Base-by-base conservation (phyloP, 768 basidiomycete species). In the Plicaturopsis crispa region DNA sequence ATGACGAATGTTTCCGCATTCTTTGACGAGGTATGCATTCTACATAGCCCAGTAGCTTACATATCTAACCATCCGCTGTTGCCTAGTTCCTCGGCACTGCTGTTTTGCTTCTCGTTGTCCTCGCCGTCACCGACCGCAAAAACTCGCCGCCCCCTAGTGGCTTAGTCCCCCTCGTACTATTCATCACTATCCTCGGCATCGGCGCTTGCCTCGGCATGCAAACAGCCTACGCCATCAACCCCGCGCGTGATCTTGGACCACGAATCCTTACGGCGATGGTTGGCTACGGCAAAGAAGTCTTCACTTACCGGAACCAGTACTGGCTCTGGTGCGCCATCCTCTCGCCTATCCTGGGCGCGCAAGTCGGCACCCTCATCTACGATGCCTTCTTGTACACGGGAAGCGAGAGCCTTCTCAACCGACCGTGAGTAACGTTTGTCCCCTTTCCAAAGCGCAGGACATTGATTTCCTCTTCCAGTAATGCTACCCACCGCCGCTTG, bases 261-360 rank as follows among this genome's bases (percentile, higher is more conserved):
- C 68, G 82, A 6, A 47, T 84, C 23, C 54, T 83, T 51, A 82
- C 79, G 1, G 69, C 80, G 4, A 81, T 84, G 75, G 80, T 69
- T 5, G 83, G 82, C n/a, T 85, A 82, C 47, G 81, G 81, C 16
- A 57, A 55, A 50, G 63, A 66, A 28, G 75, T 69, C 13, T 73
- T 62, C 59, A 64, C 61, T 1, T 69, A 54, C 53, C 50, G 69
- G 41, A 60, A 63, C 48, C 80, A 84, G 41, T 85, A 84, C 49
- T 85, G 81, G 82, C 43, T 85, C 24, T 85, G 83, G 82, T 74
- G 74, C 47, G 74, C 79, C 3, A 49, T 80, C 13, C 55, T 80
- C 26, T 78, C 61, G 2, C 73, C 80, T 6, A 70, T 83, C 50
- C 44, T 72, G 23, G 82, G 83, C 18, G 78, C 67, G 34, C 66